A percentile compares a stretch with the other conserved stretches of the same genome.
Evolutionary conservation across 257 asterid species (phyloP).

Genomic region (Plantago major): DNA sequence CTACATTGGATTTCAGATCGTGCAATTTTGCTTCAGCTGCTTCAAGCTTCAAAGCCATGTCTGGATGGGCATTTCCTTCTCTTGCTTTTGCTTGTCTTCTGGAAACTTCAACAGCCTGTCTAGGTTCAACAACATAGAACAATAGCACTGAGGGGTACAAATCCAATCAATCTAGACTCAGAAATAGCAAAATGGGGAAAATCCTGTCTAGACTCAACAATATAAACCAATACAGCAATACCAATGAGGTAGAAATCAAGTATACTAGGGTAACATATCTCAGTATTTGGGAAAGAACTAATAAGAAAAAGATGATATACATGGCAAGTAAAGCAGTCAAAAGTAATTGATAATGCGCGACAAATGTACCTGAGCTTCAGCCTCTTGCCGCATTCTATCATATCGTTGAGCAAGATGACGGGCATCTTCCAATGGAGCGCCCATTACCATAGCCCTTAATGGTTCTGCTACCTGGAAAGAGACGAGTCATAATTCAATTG

Average conservation of each 20-base stretch:
- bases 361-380: conserved; percentile 92
- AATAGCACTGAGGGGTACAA: conserved; percentile 1
- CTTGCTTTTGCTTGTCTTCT: conserved; percentile 81
- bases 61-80: conserved; percentile 89
- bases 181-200: too few relatives aligned
- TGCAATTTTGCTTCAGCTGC: conserved; percentile 83
- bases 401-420: conserved; percentile 99
- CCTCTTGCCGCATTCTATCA: conserved; percentile 96
- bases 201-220: conserved; percentile 69
- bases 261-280: conserved; percentile 6
- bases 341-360: conserved; percentile 14
- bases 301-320: conserved; percentile 10
- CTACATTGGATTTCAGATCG: conserved; percentile 76
- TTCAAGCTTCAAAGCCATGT: conserved; percentile 80
- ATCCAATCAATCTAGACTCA: too few relatives aligned
- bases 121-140: conserved; percentile 48
- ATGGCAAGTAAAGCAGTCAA: conserved; percentile 4
- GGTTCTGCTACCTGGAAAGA: conserved; percentile 87
- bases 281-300: conserved; percentile 7
- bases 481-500: conserved; percentile 12
- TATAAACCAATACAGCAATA: too few relatives aligned
- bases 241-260: too few relatives aligned
- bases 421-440: conserved; percentile 99
- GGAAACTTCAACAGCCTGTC: conserved; percentile 96
- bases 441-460: conserved; percentile 97